Evolutionary conservation across 2,329 filamentous ascomycete species (phyloP).

Genomic region (Fusarium floridanum): DNA sequence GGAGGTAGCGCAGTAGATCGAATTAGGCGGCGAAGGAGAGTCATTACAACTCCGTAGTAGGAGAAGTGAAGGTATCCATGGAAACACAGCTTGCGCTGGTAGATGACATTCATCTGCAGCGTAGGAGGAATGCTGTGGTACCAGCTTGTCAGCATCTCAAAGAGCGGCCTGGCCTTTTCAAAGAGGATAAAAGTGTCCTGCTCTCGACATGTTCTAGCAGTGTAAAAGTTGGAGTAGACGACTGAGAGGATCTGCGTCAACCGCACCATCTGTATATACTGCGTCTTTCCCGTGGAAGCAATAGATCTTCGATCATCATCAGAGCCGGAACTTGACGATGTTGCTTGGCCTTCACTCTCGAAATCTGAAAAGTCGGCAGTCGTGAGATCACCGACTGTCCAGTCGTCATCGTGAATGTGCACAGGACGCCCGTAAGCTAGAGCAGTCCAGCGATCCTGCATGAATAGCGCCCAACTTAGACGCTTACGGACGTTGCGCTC

Average conservation of each 20-base stretch:
- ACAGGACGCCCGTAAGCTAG: constrained; percentile 47
- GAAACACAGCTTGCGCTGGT: constrained; percentile 57
- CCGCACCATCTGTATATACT: constrained; percentile 61
- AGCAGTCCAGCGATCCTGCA: constrained; percentile 70
- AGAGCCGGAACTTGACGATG: constrained; percentile 31
- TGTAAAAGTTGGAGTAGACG: constrained; percentile 61
- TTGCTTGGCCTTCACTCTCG: constrained; percentile 34
- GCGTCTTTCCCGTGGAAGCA: constrained; percentile 53
- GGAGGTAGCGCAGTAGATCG: constrained; percentile 50
- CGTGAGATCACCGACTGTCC: constrained; percentile 45
- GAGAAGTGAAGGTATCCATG: constrained; percentile 59
- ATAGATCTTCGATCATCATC: constrained; percentile 50
- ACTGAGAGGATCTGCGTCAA: constrained; percentile 61
- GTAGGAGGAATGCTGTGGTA: constrained; percentile 58
- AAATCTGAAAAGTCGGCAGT: constrained; percentile 52
- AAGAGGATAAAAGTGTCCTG: constrained; percentile 54
- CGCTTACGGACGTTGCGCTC: constrained; percentile 69
- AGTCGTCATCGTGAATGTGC: constrained; percentile 50
- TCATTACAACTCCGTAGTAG: constrained; percentile 61
- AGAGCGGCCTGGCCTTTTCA: constrained; percentile 62
- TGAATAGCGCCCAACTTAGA: constrained; percentile 70
- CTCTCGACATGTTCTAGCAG: constrained; percentile 45
- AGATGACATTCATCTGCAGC: constrained; percentile 58
- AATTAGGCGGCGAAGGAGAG: constrained; percentile 60
- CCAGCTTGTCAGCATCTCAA: constrained; percentile 63